phyloP scores from a whole-genome alignment of 805 yeast genomes.

The Suhomyces canberraensis region DNA sequence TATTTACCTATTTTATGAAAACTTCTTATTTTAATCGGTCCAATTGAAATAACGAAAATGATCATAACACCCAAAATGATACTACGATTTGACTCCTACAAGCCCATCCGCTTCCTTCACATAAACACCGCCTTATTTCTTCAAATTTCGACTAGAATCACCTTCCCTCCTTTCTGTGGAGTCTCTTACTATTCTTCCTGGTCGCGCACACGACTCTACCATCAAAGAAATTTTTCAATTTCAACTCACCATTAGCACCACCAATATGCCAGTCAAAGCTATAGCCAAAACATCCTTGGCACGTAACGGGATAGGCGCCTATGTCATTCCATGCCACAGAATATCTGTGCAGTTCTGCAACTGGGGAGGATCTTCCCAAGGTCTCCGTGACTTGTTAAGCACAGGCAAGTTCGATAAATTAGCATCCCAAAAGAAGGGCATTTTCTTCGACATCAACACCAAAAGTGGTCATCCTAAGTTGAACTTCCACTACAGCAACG shows the following conservation, averaged over 20 bases:
- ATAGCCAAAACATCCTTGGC: constrained; percentile 56
- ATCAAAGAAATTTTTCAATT: constrained; percentile 6
- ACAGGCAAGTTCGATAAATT: constrained; percentile 50
- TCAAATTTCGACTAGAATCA: no score
- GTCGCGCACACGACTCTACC: constrained; percentile 5
- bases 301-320: constrained; percentile 76
- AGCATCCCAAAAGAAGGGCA: constrained; percentile 59
- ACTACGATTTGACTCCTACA: no score
- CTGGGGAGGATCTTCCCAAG: constrained; percentile 93
- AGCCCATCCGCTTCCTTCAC: no score
- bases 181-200: no score
- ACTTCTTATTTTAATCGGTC: no score
- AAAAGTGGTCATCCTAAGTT: constrained; percentile 81
- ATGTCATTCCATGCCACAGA: constrained; percentile 68
- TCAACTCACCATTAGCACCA: background rate
- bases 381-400: constrained; percentile 66
- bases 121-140: no score
- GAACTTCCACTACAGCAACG: constrained; percentile 36
- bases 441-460: constrained; percentile 67
- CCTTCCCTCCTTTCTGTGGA: no score
- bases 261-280: constrained; percentile 56
- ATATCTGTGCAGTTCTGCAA: constrained; percentile 82
- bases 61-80: no score
- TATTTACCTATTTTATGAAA: no score
- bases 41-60: no score